phyloP scores from a whole-genome alignment of 2,329 filamentous ascomycete genomes.

The Verticillium zaregamsianum region DNA sequence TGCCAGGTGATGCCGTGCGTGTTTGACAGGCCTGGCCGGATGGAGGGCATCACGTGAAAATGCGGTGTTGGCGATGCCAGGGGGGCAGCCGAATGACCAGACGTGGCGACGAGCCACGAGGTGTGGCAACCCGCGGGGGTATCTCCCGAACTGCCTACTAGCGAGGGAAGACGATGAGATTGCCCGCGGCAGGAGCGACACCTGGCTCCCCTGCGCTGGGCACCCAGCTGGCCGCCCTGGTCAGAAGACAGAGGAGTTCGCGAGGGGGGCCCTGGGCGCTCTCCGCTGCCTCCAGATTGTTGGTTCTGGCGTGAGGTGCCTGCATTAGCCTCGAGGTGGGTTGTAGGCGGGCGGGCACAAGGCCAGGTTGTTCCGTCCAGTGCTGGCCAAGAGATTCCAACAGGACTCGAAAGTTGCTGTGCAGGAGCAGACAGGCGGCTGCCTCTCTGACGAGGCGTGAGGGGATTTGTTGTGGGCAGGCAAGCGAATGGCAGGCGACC shows the following conservation, averaged over 20 bases:
- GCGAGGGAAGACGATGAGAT: not conserved
- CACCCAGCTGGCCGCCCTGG: not conserved
- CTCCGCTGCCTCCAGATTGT: not conserved
- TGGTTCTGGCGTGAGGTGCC: not conserved
- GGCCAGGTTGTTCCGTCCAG: not conserved
- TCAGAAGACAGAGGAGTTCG: not conserved
- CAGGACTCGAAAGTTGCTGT: not conserved
- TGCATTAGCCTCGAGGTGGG: not conserved
- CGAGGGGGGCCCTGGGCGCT: not conserved
- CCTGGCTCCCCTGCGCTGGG: not conserved
- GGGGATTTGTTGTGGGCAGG: not conserved
- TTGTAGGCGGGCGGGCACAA: not conserved
- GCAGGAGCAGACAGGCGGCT: not conserved
- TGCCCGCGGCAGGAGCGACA: not conserved
- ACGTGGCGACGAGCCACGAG: not conserved
- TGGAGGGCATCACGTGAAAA: not conserved
- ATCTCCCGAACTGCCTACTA: not conserved
- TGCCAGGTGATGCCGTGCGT: not conserved
- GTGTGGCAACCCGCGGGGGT: not conserved
- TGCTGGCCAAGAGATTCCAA: not conserved
- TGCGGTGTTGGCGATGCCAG: not conserved
- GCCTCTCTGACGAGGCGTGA: not conserved
- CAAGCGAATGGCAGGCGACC: not conserved
- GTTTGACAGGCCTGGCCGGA: not conserved
- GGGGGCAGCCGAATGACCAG: not conserved